Evolutionary conservation across 2,329 filamentous ascomycete species (phyloP).

Genomic region (Diaporthe australafricana): DNA sequence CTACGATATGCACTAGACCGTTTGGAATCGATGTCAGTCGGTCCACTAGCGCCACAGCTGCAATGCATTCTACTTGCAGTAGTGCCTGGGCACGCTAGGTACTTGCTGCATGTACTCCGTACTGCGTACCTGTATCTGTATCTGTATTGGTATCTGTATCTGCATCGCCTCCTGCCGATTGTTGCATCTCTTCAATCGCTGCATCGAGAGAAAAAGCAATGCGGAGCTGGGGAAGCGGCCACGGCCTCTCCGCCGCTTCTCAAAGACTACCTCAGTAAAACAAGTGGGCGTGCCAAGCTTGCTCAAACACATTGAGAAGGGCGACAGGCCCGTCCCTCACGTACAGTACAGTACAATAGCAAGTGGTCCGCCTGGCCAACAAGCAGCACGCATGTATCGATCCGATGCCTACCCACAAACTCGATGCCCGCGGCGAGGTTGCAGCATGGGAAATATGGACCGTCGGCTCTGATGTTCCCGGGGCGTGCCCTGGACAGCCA

Average conservation of each 20-base stretch:
- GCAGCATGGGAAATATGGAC: constrained; percentile 12
- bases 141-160: too few relatives aligned
- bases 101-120: not conserved
- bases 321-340: too few relatives aligned
- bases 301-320: too few relatives aligned
- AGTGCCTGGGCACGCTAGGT: too few relatives aligned
- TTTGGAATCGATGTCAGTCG: not conserved
- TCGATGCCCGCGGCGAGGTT: constrained; percentile 17
- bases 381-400: not conserved
- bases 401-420: constrained; percentile 14
- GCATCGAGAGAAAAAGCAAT: not conserved
- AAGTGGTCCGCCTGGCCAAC: not conserved
- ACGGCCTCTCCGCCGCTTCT: not conserved
- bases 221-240: not conserved
- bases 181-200: not conserved
- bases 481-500: not conserved
- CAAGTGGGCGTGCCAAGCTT: too few relatives aligned
- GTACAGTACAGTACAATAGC: too few relatives aligned
- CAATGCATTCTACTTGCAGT: not conserved
- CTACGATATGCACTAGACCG: not conserved
- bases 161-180: not conserved
- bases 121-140: too few relatives aligned
- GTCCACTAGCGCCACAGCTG: not conserved
- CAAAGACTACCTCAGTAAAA: not conserved
- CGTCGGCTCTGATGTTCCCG: not conserved